Percentiles rank a stretch among this genome's conserved stretches.
Evolutionary conservation across 139 green algal genomes (phyloP).

Genomic region (Tetraselmis striata): DNA sequence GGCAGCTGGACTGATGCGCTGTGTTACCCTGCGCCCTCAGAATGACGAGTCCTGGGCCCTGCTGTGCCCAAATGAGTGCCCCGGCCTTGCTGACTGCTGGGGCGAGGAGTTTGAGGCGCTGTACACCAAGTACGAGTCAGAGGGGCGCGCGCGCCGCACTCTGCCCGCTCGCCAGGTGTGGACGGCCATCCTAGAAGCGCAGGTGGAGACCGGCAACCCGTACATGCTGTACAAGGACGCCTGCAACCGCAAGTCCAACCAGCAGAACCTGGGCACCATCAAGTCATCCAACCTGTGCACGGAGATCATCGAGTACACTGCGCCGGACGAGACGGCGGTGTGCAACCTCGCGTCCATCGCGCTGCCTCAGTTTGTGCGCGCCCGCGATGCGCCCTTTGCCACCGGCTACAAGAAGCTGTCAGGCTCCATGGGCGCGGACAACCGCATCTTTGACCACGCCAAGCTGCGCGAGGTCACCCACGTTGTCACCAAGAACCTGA

Average conservation of each 20-base stretch:
- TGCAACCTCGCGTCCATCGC: slow-evolving; percentile 99
- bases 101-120: slow-evolving; percentile 86
- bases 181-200: slow-evolving; percentile 96
- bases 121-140: slow-evolving; percentile 65
- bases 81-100: slow-evolving; percentile 91
- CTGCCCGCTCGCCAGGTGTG: slow-evolving; percentile 96
- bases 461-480: slow-evolving; percentile 60
- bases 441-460: slow-evolving; percentile 83
- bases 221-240: slow-evolving; percentile 99
- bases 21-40: too few relatives aligned
- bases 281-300: slow-evolving; percentile 99
- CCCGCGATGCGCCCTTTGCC: background rate
- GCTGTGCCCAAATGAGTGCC: slow-evolving; percentile 96
- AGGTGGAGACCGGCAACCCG: slow-evolving; percentile 98
- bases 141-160: slow-evolving; percentile 40
- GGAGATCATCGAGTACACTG: slow-evolving; percentile 97
- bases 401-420: slow-evolving; percentile 67
- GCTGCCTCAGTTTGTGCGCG: slow-evolving; percentile 56
- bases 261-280: slow-evolving; percentile 97
- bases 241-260: slow-evolving; percentile 96
- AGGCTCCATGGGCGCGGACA: slow-evolving; percentile 64
- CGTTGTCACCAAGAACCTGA: slow-evolving; percentile 85
- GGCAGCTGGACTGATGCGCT: too few relatives aligned
- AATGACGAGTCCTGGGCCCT: slow-evolving; percentile 79
- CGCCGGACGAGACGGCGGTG: slow-evolving; percentile 92